Percentiles rank a stretch among this genome's conserved stretches.
Conservation (phyloP, 2,329 filamentous ascomycete species). For the Ophiocordyceps camponoti-floridani region DNA sequence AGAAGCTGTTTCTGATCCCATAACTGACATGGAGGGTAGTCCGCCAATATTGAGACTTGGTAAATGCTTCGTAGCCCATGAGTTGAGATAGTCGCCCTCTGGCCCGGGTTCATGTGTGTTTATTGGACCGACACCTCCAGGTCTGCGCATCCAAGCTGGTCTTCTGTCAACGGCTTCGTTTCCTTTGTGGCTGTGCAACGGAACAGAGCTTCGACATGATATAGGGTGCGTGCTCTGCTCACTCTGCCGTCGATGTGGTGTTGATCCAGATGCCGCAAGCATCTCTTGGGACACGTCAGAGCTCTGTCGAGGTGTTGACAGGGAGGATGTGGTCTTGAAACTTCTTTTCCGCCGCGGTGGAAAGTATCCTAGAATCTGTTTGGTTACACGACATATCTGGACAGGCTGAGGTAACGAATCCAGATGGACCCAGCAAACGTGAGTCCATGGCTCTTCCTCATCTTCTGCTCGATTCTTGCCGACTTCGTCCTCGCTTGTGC, state of each 20-base stretch:
- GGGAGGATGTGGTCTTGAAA: conserved; percentile 41
- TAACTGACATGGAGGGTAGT: conserved; percentile 46
- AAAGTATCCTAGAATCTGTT: conserved; percentile 74
- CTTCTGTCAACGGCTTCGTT: conserved; percentile 19
- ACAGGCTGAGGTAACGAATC: conserved; percentile 52
- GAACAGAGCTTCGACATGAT: conserved; percentile 14
- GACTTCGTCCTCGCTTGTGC: conserved; percentile 10
- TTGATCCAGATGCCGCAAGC: conserved; percentile 16
- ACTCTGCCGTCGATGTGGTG: conserved; percentile 24
- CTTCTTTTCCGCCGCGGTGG: conserved; percentile 83
- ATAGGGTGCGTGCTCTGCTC: conserved; percentile 18
- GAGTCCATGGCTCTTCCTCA: conserved; percentile 59
- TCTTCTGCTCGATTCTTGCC: conserved; percentile 22
- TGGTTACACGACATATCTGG: conserved; percentile 71
- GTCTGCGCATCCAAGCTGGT: conserved; percentile 55
- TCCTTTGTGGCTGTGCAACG: conserved; percentile 17
- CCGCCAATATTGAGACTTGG: conserved; percentile 59
- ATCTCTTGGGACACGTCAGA: conserved; percentile 35
- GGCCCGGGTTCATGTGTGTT: conserved; percentile 58
- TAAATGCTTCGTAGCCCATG: conserved; percentile 67
- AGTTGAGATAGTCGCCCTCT: conserved; percentile 67
- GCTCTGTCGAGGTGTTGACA: conserved; percentile 50
- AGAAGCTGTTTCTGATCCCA: conserved; percentile 40
- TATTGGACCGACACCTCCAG: conserved; percentile 78
- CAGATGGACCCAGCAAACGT: conserved; percentile 77